These are phyloP conservation scores for Nothomitra cinnamomea DNA, from an alignment of 2,329 filamentous ascomycete species.

Conservation along the genomic window DNA sequence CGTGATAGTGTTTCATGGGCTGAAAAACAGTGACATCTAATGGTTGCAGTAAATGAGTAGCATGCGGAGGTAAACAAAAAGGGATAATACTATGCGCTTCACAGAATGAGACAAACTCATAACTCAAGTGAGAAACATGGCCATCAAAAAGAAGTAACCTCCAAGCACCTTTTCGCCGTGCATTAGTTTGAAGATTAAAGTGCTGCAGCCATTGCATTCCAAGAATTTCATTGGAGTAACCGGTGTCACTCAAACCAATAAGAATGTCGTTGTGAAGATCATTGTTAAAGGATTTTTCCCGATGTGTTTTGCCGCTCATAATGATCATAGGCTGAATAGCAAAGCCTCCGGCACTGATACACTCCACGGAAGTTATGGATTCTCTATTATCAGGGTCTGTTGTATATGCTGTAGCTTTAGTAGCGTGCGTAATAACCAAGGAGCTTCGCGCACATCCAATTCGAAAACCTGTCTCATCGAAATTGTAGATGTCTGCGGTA, in stretches of 20 bases:
- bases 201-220: conserved; percentile 6
- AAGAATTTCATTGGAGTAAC: conserved; percentile 8
- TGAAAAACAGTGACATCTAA: conserved; percentile 10
- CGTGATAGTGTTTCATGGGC: conserved; percentile 12
- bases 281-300: conserved; percentile 5
- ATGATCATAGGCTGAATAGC: conserved; percentile 9
- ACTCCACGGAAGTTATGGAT: conserved; percentile 7
- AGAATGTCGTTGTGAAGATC: neutral
- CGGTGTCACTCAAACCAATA: neutral
- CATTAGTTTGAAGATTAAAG: conserved; percentile 5
- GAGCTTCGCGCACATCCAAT: conserved; percentile 6
- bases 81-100: conserved; percentile 6
- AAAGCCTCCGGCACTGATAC: conserved; percentile 7
- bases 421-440: conserved; percentile 5
- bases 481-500: conserved; percentile 7
- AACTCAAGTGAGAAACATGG: conserved; percentile 5
- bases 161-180: neutral
- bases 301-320: conserved; percentile 3
- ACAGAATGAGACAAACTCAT: conserved; percentile 7
- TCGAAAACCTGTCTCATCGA: conserved; percentile 8
- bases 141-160: conserved; percentile 7
- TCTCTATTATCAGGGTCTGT: conserved; percentile 6
- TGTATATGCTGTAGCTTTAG: neutral
- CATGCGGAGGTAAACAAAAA: conserved; percentile 7
- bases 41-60: conserved; percentile 4